phyloP scores from a whole-genome alignment of 345 rosid species.

The Rhodomyrtus tomentosa region DNA sequence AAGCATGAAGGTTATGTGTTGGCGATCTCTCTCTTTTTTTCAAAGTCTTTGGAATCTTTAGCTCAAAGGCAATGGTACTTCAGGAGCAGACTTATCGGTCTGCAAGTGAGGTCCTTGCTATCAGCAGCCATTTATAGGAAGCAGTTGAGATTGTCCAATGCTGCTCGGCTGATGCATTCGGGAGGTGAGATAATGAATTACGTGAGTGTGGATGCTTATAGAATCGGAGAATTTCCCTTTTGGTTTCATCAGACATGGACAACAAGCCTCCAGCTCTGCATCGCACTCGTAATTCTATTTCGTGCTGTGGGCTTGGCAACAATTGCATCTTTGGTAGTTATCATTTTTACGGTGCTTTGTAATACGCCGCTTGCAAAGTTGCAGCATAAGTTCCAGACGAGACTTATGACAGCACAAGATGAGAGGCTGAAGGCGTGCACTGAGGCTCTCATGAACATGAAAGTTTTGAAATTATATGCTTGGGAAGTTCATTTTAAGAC shows the following conservation, averaged over 20 bases:
- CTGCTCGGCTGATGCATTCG: slow-evolving; percentile 66
- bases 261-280: slow-evolving; percentile 69
- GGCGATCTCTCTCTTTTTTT: slow-evolving; percentile 45
- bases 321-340: slow-evolving; percentile 63
- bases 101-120: slow-evolving; percentile 67
- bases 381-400: slow-evolving; percentile 74
- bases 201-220: slow-evolving; percentile 84
- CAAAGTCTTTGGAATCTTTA: slow-evolving; percentile 66
- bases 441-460: slow-evolving; percentile 88
- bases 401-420: slow-evolving; percentile 75
- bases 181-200: slow-evolving; percentile 90
- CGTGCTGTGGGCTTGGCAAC: slow-evolving; percentile 83
- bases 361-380: slow-evolving; percentile 90
- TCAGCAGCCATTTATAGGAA: slow-evolving; percentile 79
- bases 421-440: slow-evolving; percentile 66
- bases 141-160: slow-evolving; percentile 67
- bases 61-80: slow-evolving; percentile 94
- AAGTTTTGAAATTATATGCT: slow-evolving; percentile 82
- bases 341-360: slow-evolving; percentile 62
- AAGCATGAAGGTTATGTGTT: slow-evolving; percentile 64
- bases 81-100: slow-evolving; percentile 66
- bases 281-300: slow-evolving; percentile 65
- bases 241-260: slow-evolving; percentile 98
- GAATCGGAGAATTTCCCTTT: slow-evolving; percentile 89
- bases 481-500: slow-evolving; percentile 89